Base-by-base conservation (phyloP, 169 alveolate species). In the Miamiensis avidus region DNA sequence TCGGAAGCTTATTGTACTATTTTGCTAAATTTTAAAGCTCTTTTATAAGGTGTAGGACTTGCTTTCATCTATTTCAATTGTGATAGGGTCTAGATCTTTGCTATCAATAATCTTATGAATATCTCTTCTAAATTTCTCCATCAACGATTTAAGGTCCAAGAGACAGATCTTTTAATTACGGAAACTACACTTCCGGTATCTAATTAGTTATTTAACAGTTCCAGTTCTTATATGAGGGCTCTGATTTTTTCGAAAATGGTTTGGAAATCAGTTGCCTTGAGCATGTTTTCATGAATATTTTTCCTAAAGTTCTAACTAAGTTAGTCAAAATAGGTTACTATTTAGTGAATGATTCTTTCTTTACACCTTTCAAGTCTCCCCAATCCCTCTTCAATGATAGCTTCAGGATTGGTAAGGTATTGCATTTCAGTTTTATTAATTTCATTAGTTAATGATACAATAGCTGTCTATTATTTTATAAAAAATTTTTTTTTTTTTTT, bases 61-160 rank as follows among this genome's bases (percentile, higher is more conserved):
- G n/a, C n/a, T n/a, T n/a, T n/a, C n/a, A n/a, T n/a, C n/a, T 84
- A 0, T 29, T 25, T 74, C 90, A 87, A 34, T 78, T n/a, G 29
- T 31, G 34, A 34, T 78, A 1, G 69, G 69, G 28, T 78, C 83
- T 15, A 78, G 74, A 25, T 78, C 83, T 33, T 65, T 78, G 11
- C 33, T 33, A 33, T 78, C 83, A 33, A 78, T 65, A 27, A 78
- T 78, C 29, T 33, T 33, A 34, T 78, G 69, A 34, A 78, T 78
- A 34, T 78, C 83, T 0, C 33, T 31, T n/a, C 34, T 78, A 34
- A 78, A 78, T 34, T 78, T 78, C 11, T 78, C 83, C 1, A 78
- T 33, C 0, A 78, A 74, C 15, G 73, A 31, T 30, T 78, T 78
- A 0, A 78, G 20, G 28, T 78, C 83, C 25, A 78, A 65, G 25